A percentile compares a stretch with the other conserved stretches of the same genome.
Conservation (phyloP, 2,329 filamentous ascomycete species). For the Arthroderma sp. region DNA sequence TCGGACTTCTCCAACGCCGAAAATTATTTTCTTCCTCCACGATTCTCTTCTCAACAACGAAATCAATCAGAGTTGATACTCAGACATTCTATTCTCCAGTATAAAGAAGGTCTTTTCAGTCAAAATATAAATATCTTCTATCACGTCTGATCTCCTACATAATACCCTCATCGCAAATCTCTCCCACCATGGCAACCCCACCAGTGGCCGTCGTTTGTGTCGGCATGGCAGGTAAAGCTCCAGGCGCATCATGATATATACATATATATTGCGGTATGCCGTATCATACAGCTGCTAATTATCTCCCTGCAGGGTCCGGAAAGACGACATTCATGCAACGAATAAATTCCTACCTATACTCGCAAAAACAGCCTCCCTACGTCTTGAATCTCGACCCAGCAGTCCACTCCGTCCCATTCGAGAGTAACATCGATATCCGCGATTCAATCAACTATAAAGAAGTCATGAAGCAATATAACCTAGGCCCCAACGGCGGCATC, state of each 20-base stretch:
- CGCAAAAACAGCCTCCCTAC: slow-evolving; percentile 69
- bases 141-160: no score
- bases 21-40: background rate
- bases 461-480: slow-evolving; percentile 98
- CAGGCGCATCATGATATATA: background rate
- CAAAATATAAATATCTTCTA: no score
- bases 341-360: slow-evolving; percentile 85
- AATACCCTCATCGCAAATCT: background rate
- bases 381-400: slow-evolving; percentile 96
- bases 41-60: background rate
- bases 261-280: background rate
- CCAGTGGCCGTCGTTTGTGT: slow-evolving; percentile 82
- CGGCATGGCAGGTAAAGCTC: slow-evolving; percentile 71
- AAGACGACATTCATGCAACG: slow-evolving; percentile 99
- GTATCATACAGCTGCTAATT: background rate
- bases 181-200: slow-evolving; percentile 33
- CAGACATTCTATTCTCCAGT: background rate
- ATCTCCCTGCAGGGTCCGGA: slow-evolving; percentile 53
- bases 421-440: slow-evolving; percentile 96
- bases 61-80: background rate
- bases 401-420: slow-evolving; percentile 84
- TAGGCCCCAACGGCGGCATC: slow-evolving; percentile 94
- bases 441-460: slow-evolving; percentile 99
- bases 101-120: no score
- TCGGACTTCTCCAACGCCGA: background rate